Percentiles rank a stretch among this genome's conserved stretches.
Evolutionary conservation across 1,284 basidiomycete species (phyloP).

Genomic region (Ustilago loliicola): DNA sequence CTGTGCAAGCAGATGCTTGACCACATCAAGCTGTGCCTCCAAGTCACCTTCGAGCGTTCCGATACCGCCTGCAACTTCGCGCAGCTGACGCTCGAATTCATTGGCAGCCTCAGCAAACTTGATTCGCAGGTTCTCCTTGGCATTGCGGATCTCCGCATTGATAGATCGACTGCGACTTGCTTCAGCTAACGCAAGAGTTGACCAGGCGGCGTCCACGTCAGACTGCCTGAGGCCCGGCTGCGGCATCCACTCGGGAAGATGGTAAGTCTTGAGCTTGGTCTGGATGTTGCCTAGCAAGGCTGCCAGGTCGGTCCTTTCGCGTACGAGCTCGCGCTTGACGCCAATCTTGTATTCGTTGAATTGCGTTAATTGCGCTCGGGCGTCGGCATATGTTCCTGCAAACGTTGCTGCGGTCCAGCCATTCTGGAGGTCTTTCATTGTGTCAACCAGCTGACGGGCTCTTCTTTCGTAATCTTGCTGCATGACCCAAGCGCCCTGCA

Average conservation of each 20-base stretch:
- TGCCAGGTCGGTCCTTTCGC: constrained; percentile 87
- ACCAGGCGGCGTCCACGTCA: constrained; percentile 87
- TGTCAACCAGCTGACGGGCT: constrained; percentile 73
- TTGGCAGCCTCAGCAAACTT: constrained; percentile 87
- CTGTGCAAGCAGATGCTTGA: constrained; percentile 43
- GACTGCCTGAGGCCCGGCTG: constrained; percentile 65
- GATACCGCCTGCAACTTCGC: constrained; percentile 53
- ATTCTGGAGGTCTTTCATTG: constrained; percentile 46
- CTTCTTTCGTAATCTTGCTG: constrained; percentile 95
- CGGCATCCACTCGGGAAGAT: constrained; percentile 70
- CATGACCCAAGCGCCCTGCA: constrained; percentile 79
- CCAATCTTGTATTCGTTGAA: constrained; percentile 89
- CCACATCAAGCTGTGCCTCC: constrained; percentile 49
- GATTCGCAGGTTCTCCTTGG: constrained; percentile 80
- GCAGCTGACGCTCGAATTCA: constrained; percentile 76
- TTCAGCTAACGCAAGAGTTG: constrained; percentile 80
- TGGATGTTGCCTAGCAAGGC: constrained; percentile 93
- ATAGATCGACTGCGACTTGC: constrained; percentile 84
- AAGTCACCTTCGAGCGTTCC: constrained; percentile 58
- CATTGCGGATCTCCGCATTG: constrained; percentile 84
- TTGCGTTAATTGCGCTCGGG: constrained; percentile 80
- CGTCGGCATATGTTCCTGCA: constrained; percentile 77
- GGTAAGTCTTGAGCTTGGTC: constrained; percentile 93
- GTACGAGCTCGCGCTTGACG: constrained; percentile 87
- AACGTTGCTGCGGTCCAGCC: constrained; percentile 58